Percentiles rank a stretch among this genome's conserved stretches.
These are phyloP conservation scores for Eutrema salsugineum DNA, from an alignment of 441 rosid genomes.

Conservation along the genomic window DNA sequence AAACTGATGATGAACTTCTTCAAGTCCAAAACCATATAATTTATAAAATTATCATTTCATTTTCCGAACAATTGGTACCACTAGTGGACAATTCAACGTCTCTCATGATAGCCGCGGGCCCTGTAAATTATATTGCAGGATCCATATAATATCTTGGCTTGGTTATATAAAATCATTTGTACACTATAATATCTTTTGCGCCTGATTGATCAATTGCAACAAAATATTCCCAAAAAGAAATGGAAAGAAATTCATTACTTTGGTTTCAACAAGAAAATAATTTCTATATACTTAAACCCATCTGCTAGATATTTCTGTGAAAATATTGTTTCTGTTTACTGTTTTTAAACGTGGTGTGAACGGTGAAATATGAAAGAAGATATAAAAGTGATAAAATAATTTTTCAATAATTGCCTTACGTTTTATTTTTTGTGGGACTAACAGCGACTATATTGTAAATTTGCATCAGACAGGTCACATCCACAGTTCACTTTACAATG, in stretches of 20 bases:
- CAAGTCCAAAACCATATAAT: slow-evolving; percentile 16
- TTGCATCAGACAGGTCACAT: slow-evolving; percentile 13
- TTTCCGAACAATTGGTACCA: slow-evolving; percentile 14
- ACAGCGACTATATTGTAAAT: slow-evolving; percentile 3
- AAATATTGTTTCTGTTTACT: slow-evolving; percentile 1
- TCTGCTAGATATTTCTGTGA: slow-evolving; percentile 1
- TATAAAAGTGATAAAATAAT: not conserved
- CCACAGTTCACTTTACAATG: not conserved
- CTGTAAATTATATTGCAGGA: slow-evolving; percentile 14
- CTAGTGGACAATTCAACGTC: slow-evolving; percentile 34
- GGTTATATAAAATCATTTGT: not conserved
- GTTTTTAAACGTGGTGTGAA: not conserved
- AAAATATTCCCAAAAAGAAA: not conserved
- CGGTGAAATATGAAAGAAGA: slow-evolving; percentile 1
- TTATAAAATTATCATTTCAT: slow-evolving; percentile 2
- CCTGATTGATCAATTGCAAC: slow-evolving; percentile 9
- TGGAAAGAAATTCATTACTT: not conserved
- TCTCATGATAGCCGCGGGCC: slow-evolving; percentile 16
- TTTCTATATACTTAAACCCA: not conserved
- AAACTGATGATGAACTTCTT: slow-evolving; percentile 16
- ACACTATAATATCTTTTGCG: not conserved
- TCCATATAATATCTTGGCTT: slow-evolving; percentile 19
- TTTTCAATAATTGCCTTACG: not conserved
- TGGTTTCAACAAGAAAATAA: not conserved
- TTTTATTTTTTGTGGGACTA: not conserved